Percentiles rank a stretch among this genome's conserved stretches.
These are phyloP conservation scores for Termitomyces sp. DNA, from an alignment of 768 basidiomycete genomes.

Conservation along the genomic window DNA sequence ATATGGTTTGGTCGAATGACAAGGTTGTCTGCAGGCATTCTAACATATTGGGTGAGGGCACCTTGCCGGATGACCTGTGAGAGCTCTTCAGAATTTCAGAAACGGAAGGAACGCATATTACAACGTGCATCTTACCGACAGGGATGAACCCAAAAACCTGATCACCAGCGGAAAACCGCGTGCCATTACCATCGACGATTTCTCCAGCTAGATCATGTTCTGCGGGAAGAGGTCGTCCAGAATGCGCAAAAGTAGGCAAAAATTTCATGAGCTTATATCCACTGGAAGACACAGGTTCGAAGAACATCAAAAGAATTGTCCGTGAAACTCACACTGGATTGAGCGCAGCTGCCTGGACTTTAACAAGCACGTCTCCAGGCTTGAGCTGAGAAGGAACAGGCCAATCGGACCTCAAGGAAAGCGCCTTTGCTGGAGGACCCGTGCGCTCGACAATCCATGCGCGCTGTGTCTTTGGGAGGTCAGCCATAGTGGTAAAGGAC, in stretches of 20 bases:
- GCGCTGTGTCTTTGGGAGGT: slow-evolving; percentile 27
- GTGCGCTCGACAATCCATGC: slow-evolving; percentile 31
- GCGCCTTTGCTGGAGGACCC: slow-evolving; percentile 27
- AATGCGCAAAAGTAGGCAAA: slow-evolving; percentile 38
- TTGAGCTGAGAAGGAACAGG: slow-evolving; percentile 29
- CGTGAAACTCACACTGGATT: slow-evolving; percentile 54
- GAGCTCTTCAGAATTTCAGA: slow-evolving; percentile 9
- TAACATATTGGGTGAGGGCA: slow-evolving; percentile 50
- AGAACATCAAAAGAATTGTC: neutral
- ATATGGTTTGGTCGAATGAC: slow-evolving; percentile 43
- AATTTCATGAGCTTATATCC: slow-evolving; percentile 53
- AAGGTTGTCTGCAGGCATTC: slow-evolving; percentile 36
- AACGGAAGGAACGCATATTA: neutral
- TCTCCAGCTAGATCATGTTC: slow-evolving; percentile 64
- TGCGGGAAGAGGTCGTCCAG: slow-evolving; percentile 42
- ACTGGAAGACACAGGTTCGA: slow-evolving; percentile 26
- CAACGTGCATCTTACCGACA: slow-evolving; percentile 16
- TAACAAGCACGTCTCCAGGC: slow-evolving; percentile 28
- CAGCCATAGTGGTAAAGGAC: slow-evolving; percentile 5
- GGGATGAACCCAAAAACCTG: slow-evolving; percentile 56
- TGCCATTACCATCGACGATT: slow-evolving; percentile 48
- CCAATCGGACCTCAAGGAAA: slow-evolving; percentile 28
- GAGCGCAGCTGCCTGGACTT: slow-evolving; percentile 42
- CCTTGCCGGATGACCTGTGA: slow-evolving; percentile 41
- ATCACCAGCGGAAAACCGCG: slow-evolving; percentile 52